phyloP scores from a whole-genome alignment of 805 yeast genomes.

The Zygoascus flipseniorum region DNA sequence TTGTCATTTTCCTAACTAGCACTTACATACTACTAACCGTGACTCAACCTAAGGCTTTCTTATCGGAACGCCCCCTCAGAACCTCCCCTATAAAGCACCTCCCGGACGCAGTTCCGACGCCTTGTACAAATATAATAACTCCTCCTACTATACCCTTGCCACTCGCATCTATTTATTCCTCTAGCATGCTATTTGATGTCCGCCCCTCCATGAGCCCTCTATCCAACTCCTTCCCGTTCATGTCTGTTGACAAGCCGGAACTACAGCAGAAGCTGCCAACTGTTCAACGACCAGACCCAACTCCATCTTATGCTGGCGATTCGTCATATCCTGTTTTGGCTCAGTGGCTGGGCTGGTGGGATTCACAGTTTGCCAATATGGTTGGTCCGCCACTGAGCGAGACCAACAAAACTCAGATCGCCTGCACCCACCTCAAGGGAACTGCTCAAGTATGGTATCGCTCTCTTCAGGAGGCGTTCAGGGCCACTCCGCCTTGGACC shows the following conservation, averaged over 20 bases:
- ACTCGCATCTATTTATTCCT: background rate
- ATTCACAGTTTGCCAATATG: background rate
- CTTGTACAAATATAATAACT: background rate
- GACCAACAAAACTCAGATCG: background rate
- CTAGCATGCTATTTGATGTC: background rate
- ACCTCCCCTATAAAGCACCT: too few species aligned
- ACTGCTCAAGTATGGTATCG: conserved; percentile 1
- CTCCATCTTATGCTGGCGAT: background rate
- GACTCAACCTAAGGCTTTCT: background rate
- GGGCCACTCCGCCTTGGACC: background rate
- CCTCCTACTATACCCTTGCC: background rate
- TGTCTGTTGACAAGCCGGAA: background rate
- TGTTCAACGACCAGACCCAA: background rate
- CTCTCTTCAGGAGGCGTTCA: background rate
- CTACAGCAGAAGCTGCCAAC: background rate
- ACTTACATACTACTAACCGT: background rate
- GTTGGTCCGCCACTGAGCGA: background rate
- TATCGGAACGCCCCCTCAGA: too few species aligned
- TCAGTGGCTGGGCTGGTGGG: conserved; percentile 1
- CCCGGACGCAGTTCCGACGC: background rate
- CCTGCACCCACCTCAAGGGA: background rate
- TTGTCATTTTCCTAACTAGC: background rate
- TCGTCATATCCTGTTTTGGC: background rate
- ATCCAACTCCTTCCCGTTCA: background rate
- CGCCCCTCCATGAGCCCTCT: background rate